Percentiles rank a stretch among this genome's conserved stretches.
These are phyloP conservation scores for Nicotiana attenuata DNA, from an alignment of 257 asterid species.

Conservation along the genomic window DNA sequence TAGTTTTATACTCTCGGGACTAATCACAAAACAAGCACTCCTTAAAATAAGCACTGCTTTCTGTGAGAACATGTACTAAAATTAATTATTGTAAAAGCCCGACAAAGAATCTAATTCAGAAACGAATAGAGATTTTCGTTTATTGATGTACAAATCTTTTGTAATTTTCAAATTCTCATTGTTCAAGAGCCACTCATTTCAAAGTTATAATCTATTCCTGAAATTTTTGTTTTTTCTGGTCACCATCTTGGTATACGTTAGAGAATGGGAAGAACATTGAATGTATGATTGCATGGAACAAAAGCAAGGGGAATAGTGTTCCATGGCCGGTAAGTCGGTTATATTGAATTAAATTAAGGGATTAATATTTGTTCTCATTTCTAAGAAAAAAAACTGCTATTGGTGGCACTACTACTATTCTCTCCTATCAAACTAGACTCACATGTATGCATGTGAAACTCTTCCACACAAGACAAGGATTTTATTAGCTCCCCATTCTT, in stretches of 20 bases:
- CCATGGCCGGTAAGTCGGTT: constrained; percentile 32
- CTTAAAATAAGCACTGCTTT: background rate
- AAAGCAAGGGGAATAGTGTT: background rate
- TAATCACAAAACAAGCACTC: background rate
- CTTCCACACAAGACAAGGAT: constrained; percentile 6
- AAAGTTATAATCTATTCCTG: background rate
- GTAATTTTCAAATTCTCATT: background rate
- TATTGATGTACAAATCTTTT: background rate
- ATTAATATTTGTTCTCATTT: background rate
- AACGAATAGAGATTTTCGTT: background rate
- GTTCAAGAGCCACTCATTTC: background rate
- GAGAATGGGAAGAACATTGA: background rate
- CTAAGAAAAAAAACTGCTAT: background rate
- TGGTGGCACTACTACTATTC: background rate
- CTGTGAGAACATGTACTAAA: background rate
- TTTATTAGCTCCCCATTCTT: background rate
- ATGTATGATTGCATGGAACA: constrained; percentile 6
- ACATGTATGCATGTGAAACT: constrained; percentile 31
- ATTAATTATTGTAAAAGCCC: background rate
- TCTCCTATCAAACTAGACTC: constrained; percentile 5
- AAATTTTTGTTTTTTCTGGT: background rate
- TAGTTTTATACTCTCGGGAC: background rate
- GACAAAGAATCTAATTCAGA: constrained; percentile 5
- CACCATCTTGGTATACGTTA: background rate
- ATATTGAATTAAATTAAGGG: constrained; percentile 10